A percentile compares a stretch with the other conserved stretches of the same genome.
These are phyloP conservation scores for Boletus reticuloceps DNA, from an alignment of 768 basidiomycete genomes.

Conservation along the genomic window DNA sequence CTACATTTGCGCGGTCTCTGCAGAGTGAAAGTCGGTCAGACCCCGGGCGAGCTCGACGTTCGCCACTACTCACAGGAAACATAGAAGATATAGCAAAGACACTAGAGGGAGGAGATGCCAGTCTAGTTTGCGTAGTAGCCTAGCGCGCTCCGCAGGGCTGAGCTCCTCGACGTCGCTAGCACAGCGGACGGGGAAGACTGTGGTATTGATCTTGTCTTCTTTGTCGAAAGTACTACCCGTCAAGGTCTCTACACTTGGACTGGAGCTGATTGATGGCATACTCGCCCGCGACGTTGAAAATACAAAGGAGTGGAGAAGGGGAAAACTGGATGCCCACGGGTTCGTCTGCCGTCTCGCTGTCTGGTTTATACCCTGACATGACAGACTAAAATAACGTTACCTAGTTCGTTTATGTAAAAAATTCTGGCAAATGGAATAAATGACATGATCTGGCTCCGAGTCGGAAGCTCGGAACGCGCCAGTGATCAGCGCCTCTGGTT, in stretches of 20 bases:
- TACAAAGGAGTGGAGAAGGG: conserved; percentile 1
- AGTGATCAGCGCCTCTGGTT: not conserved
- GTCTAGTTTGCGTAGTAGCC: conserved; percentile 42
- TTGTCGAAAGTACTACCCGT: not conserved
- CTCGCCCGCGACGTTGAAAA: too few relatives aligned
- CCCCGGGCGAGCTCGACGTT: not conserved
- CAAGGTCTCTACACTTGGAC: conserved; percentile 2
- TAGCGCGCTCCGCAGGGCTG: conserved; percentile 18
- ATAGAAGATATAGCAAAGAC: conserved; percentile 43
- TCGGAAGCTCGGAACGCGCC: too few relatives aligned
- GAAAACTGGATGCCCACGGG: not conserved
- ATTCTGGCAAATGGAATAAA: not conserved
- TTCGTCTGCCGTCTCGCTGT: not conserved
- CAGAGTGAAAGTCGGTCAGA: not conserved
- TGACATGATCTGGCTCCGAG: not conserved
- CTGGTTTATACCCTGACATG: not conserved
- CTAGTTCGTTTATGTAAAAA: not conserved
- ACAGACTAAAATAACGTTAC: not conserved
- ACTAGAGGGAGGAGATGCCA: conserved; percentile 43
- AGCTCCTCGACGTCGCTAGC: conserved; percentile 1
- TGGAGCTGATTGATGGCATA: conserved; percentile 13
- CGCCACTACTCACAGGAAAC: conserved; percentile 40
- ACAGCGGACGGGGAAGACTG: not conserved
- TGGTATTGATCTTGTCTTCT: conserved; percentile 8
- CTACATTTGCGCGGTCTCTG: conserved; percentile 46